Conservation (phyloP, 306 rosid genomes). For the Hippophae rhamnoides region DNA sequence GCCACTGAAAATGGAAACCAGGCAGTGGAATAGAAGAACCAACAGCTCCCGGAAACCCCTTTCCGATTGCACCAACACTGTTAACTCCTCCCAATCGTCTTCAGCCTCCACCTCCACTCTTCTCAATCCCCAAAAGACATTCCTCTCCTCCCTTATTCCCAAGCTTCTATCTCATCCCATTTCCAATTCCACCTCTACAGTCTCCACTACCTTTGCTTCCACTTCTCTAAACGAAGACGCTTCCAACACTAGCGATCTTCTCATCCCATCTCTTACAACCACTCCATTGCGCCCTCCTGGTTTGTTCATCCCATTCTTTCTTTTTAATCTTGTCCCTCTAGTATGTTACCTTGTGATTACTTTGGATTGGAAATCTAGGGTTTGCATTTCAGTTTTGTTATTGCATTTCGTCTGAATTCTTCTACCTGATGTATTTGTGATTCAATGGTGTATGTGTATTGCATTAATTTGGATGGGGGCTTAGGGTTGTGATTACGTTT, state of each 20-base stretch:
- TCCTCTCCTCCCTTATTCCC: slow-evolving; percentile 18
- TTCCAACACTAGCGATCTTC: slow-evolving; percentile 20
- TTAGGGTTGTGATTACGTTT: neutral
- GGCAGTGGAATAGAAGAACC: slow-evolving; percentile 5
- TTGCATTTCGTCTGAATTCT: neutral
- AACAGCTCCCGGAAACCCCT: slow-evolving; percentile 39
- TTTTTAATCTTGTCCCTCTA: neutral
- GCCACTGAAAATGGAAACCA: slow-evolving; percentile 31
- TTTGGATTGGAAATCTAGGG: slow-evolving; percentile 7
- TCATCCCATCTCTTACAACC: neutral
- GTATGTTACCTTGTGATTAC: neutral
- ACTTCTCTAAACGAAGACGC: slow-evolving; percentile 1
- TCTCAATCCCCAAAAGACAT: slow-evolving; percentile 25
- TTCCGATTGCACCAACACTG: slow-evolving; percentile 47
- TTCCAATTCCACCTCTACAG: neutral
- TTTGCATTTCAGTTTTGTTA: neutral
- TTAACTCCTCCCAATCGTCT: slow-evolving; percentile 15
- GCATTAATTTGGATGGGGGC: neutral
- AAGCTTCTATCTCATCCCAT: slow-evolving; percentile 2
- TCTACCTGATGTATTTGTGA: neutral
- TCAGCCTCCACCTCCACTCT: slow-evolving; percentile 18
- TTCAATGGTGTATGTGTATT: neutral
- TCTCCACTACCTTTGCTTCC: neutral
- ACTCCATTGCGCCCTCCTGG: slow-evolving; percentile 3
- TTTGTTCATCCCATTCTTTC: neutral